phyloP scores from a whole-genome alignment of 2,329 filamentous ascomycete species.

The Fusarium anthophilum region DNA sequence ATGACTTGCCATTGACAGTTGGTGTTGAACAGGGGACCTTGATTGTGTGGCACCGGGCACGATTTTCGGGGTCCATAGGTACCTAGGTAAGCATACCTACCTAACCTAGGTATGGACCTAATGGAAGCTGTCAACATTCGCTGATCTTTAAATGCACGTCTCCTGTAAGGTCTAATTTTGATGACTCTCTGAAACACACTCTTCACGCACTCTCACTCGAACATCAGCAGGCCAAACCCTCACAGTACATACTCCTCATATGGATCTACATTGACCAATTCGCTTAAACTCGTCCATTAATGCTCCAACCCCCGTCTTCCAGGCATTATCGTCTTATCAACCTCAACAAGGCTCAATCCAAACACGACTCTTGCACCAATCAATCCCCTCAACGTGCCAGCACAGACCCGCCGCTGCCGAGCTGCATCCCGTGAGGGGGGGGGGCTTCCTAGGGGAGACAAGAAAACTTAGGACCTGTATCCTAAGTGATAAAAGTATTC shows the following conservation, averaged over 20 bases:
- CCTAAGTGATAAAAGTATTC: neutral
- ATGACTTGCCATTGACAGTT: constrained; percentile 9
- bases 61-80: neutral
- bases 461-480: neutral
- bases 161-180: neutral
- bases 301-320: neutral
- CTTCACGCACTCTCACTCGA: neutral
- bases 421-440: constrained; percentile 26
- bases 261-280: neutral
- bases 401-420: constrained; percentile 21
- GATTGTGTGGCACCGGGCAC: constrained; percentile 3
- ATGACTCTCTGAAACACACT: neutral
- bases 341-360: constrained; percentile 38
- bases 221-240: neutral
- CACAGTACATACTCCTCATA: neutral
- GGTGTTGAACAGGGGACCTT: constrained; percentile 10
- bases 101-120: too few relatives aligned
- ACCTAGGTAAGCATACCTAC: neutral
- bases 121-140: neutral
- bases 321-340: constrained; percentile 15
- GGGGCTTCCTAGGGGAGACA: neutral
- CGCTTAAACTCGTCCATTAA: constrained; percentile 6
- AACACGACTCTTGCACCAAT: constrained; percentile 30
- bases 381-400: constrained; percentile 5
- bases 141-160: neutral